Base-by-base conservation (phyloP, 768 basidiomycete genomes). In the Leucogyrophana mollusca region DNA sequence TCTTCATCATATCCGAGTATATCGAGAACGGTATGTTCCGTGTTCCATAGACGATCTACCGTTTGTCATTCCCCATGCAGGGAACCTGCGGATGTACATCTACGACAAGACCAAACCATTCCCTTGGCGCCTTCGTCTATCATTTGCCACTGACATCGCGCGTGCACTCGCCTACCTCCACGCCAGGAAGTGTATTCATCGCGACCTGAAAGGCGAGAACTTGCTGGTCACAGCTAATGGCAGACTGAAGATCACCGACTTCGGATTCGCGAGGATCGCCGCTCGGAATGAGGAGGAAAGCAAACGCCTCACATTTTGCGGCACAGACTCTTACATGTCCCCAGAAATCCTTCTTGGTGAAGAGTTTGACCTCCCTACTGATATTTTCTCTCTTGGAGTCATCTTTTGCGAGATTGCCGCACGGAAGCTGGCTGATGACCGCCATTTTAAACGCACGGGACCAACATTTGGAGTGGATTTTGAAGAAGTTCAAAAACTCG, bases 151-250 rank as follows among this genome's bases (percentile, higher is more conserved):
- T 6, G 95, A 99, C 62, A 89, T 96, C 25, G 77, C 93, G 5
- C 85, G 95, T 13, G 94, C 95, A 0, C 79, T 99, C n/a, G 93
- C 95, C 4, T 99, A 97, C 65, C 86, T 97, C 10, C 95, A 98
- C 56, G 94, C 95, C 11, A 80, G 95, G 34, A 88, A 90, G 62
- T 87, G 86, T 65, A 89, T 88, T 51, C 87, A 89, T 56, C 83
- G 85, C 23, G 95, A 99, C 68, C 77, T 99, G 53, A 99, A 99
- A 66, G 94, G 94, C 30, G 95, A 98, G 71, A 99, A 99, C 56
- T 76, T 98, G 21, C 81, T 98, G n/a, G 85, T 97, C 17, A 97
- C 94, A 0, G 71, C 85, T 30, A 99, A 99, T 58, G 90, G 92
- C 17, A 83, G 95, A 35, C 77, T 98, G 59, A 99, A 98, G 72